A percentile compares a stretch with the other conserved stretches of the same genome.
These are phyloP conservation scores for Lepidium africanum DNA, from an alignment of 345 rosid genomes.

Conservation along the genomic window DNA sequence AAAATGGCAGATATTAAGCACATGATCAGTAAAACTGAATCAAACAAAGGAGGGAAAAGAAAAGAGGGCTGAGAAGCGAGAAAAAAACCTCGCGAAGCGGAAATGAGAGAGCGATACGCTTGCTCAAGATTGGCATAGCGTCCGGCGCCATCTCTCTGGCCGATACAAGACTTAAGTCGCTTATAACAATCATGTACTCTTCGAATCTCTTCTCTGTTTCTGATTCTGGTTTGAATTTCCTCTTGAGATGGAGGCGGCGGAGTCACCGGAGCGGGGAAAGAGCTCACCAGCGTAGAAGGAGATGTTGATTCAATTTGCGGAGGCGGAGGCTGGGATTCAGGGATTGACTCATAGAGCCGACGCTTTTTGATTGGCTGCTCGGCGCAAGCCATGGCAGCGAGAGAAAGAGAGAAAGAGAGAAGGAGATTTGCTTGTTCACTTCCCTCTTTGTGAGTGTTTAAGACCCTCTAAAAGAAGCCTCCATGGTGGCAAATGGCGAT, in stretches of 20 bases:
- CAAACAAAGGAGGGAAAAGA: background rate
- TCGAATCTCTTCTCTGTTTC: constrained; percentile 81
- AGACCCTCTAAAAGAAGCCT: background rate
- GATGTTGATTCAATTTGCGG: constrained; percentile 20
- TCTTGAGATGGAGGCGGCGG: constrained; percentile 67
- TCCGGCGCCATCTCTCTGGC: constrained; percentile 41
- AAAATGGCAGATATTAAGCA: background rate
- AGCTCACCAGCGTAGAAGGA: constrained; percentile 15
- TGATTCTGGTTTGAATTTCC: constrained; percentile 48
- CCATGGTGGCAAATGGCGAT: background rate
- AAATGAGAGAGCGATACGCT: constrained; percentile 64
- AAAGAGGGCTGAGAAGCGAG: background rate
- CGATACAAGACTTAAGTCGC: constrained; percentile 58
- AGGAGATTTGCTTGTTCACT: background rate
- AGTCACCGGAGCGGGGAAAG: constrained; percentile 40
- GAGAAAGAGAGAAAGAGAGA: background rate
- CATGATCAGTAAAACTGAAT: background rate
- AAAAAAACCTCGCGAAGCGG: constrained; percentile 60
- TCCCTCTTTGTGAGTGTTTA: constrained; percentile 1
- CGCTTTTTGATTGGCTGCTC: constrained; percentile 97
- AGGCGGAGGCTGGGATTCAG: constrained; percentile 25
- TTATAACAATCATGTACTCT: constrained; percentile 68
- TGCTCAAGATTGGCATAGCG: constrained; percentile 60
- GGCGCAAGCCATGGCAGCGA: constrained; percentile 46
- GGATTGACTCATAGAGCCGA: constrained; percentile 49